Percentiles rank a stretch among this genome's conserved stretches.
Conservation (phyloP, 2,329 filamentous ascomycete species). For the Chaetothyriales sp. region DNA sequence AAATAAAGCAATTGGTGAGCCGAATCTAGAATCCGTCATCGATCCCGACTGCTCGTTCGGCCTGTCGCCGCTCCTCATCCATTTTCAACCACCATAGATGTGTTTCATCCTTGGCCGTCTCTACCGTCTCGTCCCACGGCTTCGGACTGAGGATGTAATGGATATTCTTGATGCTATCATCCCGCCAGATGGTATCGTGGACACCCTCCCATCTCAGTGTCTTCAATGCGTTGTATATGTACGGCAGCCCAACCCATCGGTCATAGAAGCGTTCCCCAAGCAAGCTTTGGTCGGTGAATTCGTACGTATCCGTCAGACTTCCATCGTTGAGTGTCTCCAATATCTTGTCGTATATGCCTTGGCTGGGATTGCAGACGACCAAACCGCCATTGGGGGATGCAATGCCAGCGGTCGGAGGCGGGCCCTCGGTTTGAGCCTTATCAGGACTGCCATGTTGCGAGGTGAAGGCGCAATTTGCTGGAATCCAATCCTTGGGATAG, state of each 20-base stretch:
- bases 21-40: slow-evolving; percentile 36
- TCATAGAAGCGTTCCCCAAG: slow-evolving; percentile 44
- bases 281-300: slow-evolving; percentile 48
- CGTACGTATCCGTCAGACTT: slow-evolving; percentile 33
- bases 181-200: slow-evolving; percentile 43
- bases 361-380: slow-evolving; percentile 47
- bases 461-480: slow-evolving; percentile 49
- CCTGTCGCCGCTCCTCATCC: slow-evolving; percentile 35
- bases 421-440: slow-evolving; percentile 39
- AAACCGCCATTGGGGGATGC: slow-evolving; percentile 49
- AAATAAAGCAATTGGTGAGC: neutral
- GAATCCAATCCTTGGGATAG: slow-evolving; percentile 57
- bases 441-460: slow-evolving; percentile 40
- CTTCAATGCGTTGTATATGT: slow-evolving; percentile 49
- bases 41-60: slow-evolving; percentile 36
- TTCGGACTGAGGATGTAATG: slow-evolving; percentile 51
- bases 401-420: slow-evolving; percentile 37
- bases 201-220: slow-evolving; percentile 38
- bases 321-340: slow-evolving; percentile 30
- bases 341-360: slow-evolving; percentile 36
- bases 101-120: slow-evolving; percentile 29
- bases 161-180: slow-evolving; percentile 47
- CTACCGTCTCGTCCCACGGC: slow-evolving; percentile 45
- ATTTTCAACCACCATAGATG: slow-evolving; percentile 46
- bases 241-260: slow-evolving; percentile 46